phyloP scores from a whole-genome alignment of 257 asterid species.

The Solanum piurae region DNA sequence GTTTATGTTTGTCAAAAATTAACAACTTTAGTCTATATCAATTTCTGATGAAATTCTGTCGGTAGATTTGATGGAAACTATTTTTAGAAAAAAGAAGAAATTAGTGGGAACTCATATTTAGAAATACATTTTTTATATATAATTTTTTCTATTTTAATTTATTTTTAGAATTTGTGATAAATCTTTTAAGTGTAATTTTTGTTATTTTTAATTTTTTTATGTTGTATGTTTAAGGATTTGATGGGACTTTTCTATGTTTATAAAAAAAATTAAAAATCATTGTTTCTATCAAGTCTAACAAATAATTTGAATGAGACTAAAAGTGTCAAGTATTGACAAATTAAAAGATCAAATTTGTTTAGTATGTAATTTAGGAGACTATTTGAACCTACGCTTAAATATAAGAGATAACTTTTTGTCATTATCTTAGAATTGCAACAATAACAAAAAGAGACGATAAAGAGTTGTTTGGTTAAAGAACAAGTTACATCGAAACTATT shows the following conservation, averaged over 20 bases:
- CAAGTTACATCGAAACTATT: neutral
- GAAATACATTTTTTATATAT: too few species aligned
- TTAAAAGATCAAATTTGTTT: neutral
- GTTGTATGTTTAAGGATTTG: neutral
- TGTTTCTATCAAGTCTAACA: neutral
- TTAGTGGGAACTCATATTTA: neutral
- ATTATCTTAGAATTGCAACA: neutral
- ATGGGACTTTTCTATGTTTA: neutral
- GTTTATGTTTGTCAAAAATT: neutral
- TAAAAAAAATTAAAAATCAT: fast-evolving
- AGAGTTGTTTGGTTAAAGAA: neutral
- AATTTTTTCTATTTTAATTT: neutral
- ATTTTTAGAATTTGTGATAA: neutral
- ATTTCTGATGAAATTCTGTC: neutral
- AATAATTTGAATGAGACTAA: neutral
- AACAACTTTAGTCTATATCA: neutral
- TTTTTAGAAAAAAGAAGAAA: neutral
- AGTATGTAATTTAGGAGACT: neutral
- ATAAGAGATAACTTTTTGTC: neutral
- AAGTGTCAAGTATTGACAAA: neutral
- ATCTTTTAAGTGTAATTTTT: neutral
- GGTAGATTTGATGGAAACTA: neutral
- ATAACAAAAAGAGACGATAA: neutral
- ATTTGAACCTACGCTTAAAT: neutral
- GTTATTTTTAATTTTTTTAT: neutral